Evolutionary conservation across 768 basidiomycete species (phyloP).

Genomic region (Phanerochaete sordida): DNA sequence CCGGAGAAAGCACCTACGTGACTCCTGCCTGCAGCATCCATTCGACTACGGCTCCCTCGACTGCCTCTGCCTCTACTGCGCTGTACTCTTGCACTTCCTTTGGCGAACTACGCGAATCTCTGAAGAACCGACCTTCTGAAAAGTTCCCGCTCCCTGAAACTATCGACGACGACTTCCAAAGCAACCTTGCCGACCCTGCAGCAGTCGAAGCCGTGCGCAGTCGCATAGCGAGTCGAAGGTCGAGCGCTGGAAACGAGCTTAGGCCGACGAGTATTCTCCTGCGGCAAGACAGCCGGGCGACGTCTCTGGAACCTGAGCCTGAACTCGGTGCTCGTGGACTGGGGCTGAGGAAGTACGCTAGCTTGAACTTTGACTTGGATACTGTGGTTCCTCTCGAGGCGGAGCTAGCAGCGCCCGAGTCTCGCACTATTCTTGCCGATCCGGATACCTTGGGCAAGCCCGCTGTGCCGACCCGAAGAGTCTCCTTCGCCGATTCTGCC

Average conservation of each 20-base stretch:
- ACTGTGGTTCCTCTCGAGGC: conserved; percentile 15
- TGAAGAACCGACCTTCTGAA: conserved; percentile 2
- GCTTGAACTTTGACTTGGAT: conserved; percentile 25
- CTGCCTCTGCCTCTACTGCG: conserved; percentile 10
- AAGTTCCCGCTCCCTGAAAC: not conserved
- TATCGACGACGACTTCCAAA: not conserved
- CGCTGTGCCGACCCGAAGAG: conserved; percentile 5
- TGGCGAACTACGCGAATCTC: conserved; percentile 12
- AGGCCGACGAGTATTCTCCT: conserved; percentile 1
- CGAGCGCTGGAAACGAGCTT: too few relatives aligned
- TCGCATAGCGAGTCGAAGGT: not conserved
- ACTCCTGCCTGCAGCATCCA: conserved; percentile 1
- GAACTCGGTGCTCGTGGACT: conserved; percentile 11
- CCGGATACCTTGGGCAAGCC: not conserved
- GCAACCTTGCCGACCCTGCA: not conserved
- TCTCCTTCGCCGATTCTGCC: conserved; percentile 6
- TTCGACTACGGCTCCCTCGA: not conserved
- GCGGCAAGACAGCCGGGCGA: not conserved
- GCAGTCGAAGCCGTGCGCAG: not conserved
- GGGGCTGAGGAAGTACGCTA: conserved; percentile 25
- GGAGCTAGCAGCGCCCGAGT: not conserved
- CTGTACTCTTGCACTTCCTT: conserved; percentile 17
- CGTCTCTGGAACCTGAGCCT: not conserved
- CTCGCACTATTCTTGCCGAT: not conserved
- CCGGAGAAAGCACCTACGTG: not conserved